Conservation (phyloP, 192 early-diverging fungal species). For the Linnemannia schmuckeri region DNA sequence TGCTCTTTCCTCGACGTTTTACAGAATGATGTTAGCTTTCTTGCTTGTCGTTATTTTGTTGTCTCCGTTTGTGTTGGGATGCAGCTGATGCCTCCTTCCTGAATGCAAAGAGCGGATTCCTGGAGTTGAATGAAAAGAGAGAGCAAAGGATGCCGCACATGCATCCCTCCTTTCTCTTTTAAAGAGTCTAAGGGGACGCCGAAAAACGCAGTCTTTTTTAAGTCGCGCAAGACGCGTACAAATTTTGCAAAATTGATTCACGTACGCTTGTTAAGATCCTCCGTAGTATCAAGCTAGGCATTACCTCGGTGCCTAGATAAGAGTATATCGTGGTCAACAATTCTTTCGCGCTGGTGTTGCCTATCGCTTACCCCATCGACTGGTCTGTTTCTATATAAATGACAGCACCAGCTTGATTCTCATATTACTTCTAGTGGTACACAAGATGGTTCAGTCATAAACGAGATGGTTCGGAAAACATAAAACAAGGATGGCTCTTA, state of each 20-base stretch:
- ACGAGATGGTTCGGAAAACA: no score
- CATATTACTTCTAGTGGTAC: no score
- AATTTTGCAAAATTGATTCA: neutral
- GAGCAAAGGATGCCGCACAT: neutral
- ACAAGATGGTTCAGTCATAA: no score
- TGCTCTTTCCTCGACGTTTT: neutral
- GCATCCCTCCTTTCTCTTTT: neutral
- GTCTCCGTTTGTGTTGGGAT: neutral
- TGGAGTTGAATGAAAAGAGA: neutral
- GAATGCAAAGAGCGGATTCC: neutral
- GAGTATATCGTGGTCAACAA: no score
- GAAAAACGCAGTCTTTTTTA: slow-evolving; percentile 4
- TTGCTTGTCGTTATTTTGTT: neutral
- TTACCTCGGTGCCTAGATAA: no score
- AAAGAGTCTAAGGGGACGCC: neutral
- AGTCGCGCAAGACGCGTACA: neutral
- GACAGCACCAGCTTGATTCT: no score
- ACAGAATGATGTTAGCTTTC: neutral
- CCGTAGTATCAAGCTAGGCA: no score
- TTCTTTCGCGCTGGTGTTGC: no score
- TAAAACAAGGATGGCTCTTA: neutral
- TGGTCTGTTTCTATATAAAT: no score
- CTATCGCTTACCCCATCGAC: no score
- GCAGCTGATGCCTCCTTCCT: neutral
- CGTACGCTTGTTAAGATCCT: neutral